Evolutionary conservation across 805 yeast species (phyloP).

Genomic region (Candida silvicultrix): DNA sequence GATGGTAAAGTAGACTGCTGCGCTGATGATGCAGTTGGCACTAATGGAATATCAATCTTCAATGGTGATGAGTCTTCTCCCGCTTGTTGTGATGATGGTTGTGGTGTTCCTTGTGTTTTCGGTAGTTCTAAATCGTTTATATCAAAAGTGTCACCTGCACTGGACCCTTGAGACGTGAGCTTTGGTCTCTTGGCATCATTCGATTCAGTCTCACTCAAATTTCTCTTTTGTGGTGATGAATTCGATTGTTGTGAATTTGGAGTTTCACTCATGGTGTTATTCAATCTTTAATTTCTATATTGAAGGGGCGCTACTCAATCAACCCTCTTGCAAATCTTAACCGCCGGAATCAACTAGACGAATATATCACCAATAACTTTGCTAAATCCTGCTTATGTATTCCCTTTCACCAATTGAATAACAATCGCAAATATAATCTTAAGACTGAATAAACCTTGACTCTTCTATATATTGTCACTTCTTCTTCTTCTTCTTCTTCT

Average conservation of each 20-base stretch:
- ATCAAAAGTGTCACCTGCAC: not conserved
- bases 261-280: not conserved
- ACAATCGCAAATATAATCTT: too few relatives aligned
- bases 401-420: too few relatives aligned
- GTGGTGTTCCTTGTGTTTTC: conserved; percentile 6
- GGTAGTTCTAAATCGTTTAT: conserved; percentile 12
- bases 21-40: not conserved
- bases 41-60: not conserved
- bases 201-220: conserved; percentile 2
- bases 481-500: too few relatives aligned
- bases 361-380: too few relatives aligned
- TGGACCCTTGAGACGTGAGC: conserved; percentile 1
- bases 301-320: not conserved
- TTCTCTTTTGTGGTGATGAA: conserved; percentile 13
- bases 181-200: conserved; percentile 13
- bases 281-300: not conserved
- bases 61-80: not conserved
- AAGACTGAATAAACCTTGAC: too few relatives aligned
- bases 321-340: not conserved
- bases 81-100: not conserved
- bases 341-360: too few relatives aligned
- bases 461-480: too few relatives aligned
- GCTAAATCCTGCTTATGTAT: too few relatives aligned
- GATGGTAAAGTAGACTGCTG: not conserved
- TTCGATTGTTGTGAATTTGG: not conserved